Base-by-base conservation (phyloP, 2,329 filamentous ascomycete species). In the Venturia aucupariae region DNA sequence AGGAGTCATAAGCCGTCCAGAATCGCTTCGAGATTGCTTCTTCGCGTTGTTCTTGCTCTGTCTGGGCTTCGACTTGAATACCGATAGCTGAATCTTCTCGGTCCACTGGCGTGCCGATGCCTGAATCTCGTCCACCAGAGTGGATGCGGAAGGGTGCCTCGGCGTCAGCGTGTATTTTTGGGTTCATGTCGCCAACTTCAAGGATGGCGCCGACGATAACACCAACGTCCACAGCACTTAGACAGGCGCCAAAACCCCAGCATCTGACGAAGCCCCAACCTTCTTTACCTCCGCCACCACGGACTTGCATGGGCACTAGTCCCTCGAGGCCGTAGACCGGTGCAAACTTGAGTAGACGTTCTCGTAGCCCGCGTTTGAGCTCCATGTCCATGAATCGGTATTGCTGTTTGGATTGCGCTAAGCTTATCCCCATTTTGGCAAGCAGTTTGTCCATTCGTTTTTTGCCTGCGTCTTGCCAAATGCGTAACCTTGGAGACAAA, bases 321-420 rank as follows among this genome's bases (percentile, higher is more conserved):
- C 93, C 94, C 68, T 97, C 92, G 1, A 99, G 83, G 35, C 95
- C 94, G 75, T 97, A 99, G 66, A 96, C 82, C 0, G 91, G 91
- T 0, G 92, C 92, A 72, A 96, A 97, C 71, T 93, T 93, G 24
- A 97, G 81, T 1, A 99, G 82, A 66, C 95, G 90, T 60, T 90
- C 85, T 51, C 93, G 86, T 38, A 97, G 78, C 38, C 90, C 90
- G 5, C 90, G 87, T 77, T 97, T 99, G 41, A 99, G 80, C 75
- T 96, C 88, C 86, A 97, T 95, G 76, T 97, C 93, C 92, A 99
- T 97, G 75, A 99, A 94, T 0, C 92, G 91, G 73, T 97, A 99
- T 73, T 87, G 93, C 75, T 97, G 94, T 71, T 91, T 92, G 77
- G 92, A 96, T 77, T 99, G 93, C 5, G 88, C 89, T 44, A 97